A percentile compares a stretch with the other conserved stretches of the same genome.
Conservation (phyloP, 129 eudicot species). For the Centrapalus pauciflorus region DNA sequence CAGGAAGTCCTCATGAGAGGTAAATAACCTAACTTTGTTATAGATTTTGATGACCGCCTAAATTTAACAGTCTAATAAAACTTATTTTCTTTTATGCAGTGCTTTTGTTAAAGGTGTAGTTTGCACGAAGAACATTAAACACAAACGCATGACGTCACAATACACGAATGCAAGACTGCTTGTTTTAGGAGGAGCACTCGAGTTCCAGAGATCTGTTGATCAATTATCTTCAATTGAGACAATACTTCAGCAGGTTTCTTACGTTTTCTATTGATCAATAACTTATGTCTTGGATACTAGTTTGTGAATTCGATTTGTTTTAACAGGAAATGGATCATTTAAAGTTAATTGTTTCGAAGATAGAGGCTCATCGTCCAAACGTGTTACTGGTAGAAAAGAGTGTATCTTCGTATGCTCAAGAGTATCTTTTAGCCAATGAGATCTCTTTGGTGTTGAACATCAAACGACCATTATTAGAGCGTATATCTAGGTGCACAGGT, state of each 20-base stretch:
- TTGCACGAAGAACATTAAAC: slow-evolving; percentile 92
- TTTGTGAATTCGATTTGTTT: not conserved
- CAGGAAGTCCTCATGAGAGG: slow-evolving; percentile 82
- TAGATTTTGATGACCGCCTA: not conserved
- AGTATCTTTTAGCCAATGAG: slow-evolving; percentile 82
- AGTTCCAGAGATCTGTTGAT: slow-evolving; percentile 77
- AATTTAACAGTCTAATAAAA: not conserved
- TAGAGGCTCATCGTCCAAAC: slow-evolving; percentile 82
- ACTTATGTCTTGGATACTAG: too few species aligned
- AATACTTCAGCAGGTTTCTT: slow-evolving; percentile 70
- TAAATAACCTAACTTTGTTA: not conserved
- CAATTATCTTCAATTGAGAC: slow-evolving; percentile 75
- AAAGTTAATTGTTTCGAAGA: slow-evolving; percentile 72
- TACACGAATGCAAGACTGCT: slow-evolving; percentile 71
- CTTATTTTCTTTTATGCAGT: slow-evolving; percentile 41
- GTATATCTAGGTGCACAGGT: slow-evolving; percentile 86
- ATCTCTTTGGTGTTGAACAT: slow-evolving; percentile 85
- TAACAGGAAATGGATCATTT: slow-evolving; percentile 83
- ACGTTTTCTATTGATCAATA: not conserved
- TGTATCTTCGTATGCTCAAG: slow-evolving; percentile 91
- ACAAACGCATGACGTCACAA: slow-evolving; percentile 90
- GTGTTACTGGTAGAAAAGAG: slow-evolving; percentile 89
- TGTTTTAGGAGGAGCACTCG: slow-evolving; percentile 89
- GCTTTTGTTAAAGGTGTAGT: slow-evolving; percentile 77
- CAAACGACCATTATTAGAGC: slow-evolving; percentile 68